Evolutionary conservation across 2,329 filamentous ascomycete genomes (phyloP), one percentile per base, ranked within the genome.

Genomic region (Pseudogymnoascus sp.): DNA sequence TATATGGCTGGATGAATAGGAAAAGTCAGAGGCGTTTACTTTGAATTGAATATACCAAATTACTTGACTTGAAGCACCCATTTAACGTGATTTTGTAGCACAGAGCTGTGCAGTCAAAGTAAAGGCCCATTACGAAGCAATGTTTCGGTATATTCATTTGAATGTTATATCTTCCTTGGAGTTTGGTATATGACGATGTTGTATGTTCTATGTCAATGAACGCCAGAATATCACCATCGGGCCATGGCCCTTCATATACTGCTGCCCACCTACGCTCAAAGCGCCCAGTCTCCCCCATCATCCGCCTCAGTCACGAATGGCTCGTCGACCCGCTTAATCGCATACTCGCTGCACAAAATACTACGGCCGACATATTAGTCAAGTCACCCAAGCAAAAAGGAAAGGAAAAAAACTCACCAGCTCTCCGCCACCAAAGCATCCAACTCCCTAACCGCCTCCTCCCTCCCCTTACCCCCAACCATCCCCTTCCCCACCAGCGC

Each of bases 291-390:
- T 63, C 87, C 85, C 67, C 79, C 79, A 73, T 93, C 84, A 70
- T 97, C 93, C 21, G 82, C 81, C 4, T 82, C 78, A 37, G 82
- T 84, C 63, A 97, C 85, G 73, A 99, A 97, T 0, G 95, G 93
- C 78, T 96, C 91, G 70, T 97, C 91, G 64, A 99, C 91, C 71
- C 90, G 85, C 78, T 93, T 96, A 72, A 99, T 96, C 2, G 93
- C 95, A 77, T 96, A 86, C 68, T 99, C 95, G 73, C 92, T 93
- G 75, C 95, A 99, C 18, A 99, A 79, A 62, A 97, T 92, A 80
- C 93, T 95, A 69, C 28, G 56, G 23, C 11, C 50, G 62, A 63
- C 42, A 69, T 73, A 71, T 73, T 66, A 64, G 10, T 64, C n/a
- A 62, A 31, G 16, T 8, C n/a, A 62, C 59, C 36, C 63, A 34